Evolutionary conservation across 208 protist genomes (phyloP), one percentile per base, ranked within the genome.

Genomic region (Acanthamoeba triangularis): DNA sequence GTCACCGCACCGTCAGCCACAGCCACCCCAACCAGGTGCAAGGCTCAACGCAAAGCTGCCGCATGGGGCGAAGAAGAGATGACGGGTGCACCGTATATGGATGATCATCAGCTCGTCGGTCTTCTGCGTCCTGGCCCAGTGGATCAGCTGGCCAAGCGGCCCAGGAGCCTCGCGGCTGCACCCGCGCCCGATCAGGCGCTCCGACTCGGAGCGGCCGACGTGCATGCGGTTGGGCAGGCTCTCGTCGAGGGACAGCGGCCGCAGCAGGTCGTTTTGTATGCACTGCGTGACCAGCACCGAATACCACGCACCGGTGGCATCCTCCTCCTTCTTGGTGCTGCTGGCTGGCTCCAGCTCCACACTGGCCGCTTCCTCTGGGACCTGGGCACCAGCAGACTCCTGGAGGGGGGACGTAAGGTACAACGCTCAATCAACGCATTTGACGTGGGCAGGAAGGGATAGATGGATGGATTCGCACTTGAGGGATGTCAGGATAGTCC

Each of bases 201-300:
- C 37, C 20, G 85, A n/a, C 33, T 92, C 85, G n/a, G 16, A 74
- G 18, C 61, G 44, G n/a, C 85, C 85, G 35, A 92, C 85, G 33
- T 92, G 85, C 85, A 92, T 49, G 41, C 85, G 85, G 41, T 92
- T 92, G 85, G 85, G 85, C 6, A 92, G 85, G 25, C 30, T 44
- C 54, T 92, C 85, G 23, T 8, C 49, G 54, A 44, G 61, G 2
- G 59, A 35, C n/a, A 92, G 54, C 2, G 85, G 85, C 33, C 85
- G 28, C 85, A 92, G 30, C 52, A 92, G 61, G 54, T 92, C 85
- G 37, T 92, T 92, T 25, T 92, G 85, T 0, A 92, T 65, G 85
- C 85, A 92, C 85, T 92, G 59, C 16, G 85, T 92, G 33, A 92
- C 3, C 54, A 92, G 61, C 33, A 92, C 85, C 16, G n/a, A n/a